A percentile compares a stretch with the other conserved stretches of the same genome.
Conservation (phyloP, 1,139 yeast genomes). For the Entelexis paramagnoliae region DNA sequence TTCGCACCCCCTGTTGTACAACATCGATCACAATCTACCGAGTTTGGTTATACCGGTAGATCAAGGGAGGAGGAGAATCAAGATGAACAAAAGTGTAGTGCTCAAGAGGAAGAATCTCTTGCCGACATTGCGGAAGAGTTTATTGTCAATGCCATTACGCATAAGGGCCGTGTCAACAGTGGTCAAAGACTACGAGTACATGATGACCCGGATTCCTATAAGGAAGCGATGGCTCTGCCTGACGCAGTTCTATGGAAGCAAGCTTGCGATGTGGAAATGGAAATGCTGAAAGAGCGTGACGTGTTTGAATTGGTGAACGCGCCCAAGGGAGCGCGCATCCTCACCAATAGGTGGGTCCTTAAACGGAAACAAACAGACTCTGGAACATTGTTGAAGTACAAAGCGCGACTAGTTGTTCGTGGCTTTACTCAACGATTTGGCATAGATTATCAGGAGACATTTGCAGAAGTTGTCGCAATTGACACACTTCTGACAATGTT, state of each 20-base stretch:
- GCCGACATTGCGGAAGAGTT: background rate
- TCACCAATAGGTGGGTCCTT: background rate
- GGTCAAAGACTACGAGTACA: too few species aligned
- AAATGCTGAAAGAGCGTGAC: background rate
- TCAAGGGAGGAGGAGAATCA: background rate
- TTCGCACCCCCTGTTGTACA: background rate
- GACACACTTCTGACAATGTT: background rate
- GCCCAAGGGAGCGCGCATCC: background rate
- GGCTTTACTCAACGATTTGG: background rate
- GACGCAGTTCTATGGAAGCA: background rate
- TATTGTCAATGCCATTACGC: background rate
- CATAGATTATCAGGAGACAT: background rate
- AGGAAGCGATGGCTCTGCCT: background rate
- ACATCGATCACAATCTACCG: background rate
- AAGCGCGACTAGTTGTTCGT: background rate
- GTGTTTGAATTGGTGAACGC: background rate
- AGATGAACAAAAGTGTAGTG: background rate
- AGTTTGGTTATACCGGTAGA: background rate
- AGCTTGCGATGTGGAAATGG: background rate
- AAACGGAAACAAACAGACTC: background rate
- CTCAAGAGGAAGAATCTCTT: background rate
- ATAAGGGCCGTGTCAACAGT: background rate
- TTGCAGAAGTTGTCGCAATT: background rate
- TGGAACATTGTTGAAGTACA: slow-evolving; percentile 40
- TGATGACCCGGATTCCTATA: background rate